Evolutionary conservation across 2,329 filamentous ascomycete genomes (phyloP), one percentile per base, ranked within the genome.

Genomic region (Emmonsiellopsis sp.): DNA sequence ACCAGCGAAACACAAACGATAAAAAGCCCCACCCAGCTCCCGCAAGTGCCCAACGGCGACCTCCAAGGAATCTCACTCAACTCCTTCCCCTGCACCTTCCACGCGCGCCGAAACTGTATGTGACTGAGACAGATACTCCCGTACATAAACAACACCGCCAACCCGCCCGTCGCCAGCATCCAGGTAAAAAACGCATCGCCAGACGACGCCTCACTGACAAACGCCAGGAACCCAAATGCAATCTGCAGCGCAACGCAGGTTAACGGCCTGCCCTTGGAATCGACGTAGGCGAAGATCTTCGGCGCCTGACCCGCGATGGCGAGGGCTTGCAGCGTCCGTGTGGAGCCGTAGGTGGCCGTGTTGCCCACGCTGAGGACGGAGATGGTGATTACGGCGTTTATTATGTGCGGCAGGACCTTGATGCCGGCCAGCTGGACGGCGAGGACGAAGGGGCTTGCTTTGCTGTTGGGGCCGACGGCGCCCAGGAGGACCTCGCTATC

Each of bases 351-450:
- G 44, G 89, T 72, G 61, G 78, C 80, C 59, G 85, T 82, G 60
- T 89, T 89, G 0, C 80, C 82, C 0, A 85, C 78, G 0, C 84
- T 88, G 70, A 81, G 84, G 0, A 84, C 85, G 0, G 84, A 86
- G 0, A 83, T 86, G 59, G 90, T 76, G 60, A 91, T 83, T 30
- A 89, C 76, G 38, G 85, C 86, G 65, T 91, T 91, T 68, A 91
- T 83, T 51, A 91, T 79, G 6, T 81, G 82, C 0, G 85, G 83
- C 3, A 90, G 78, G 5, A 78, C 83, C 3, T 74, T 75, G 54
- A 90, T 83, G 0, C 84, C 83, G 2, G 86, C 86, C 34, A 81
- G 78, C 13, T 79, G 76, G 37, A 84, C 83, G 15, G 86, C 86
- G 57, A 89, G 87, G 54, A 90, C 86, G 60, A 84, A 87, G 7